Evolutionary conservation across 306 rosid genomes (phyloP).

Genomic region (Cucumis hystrix): DNA sequence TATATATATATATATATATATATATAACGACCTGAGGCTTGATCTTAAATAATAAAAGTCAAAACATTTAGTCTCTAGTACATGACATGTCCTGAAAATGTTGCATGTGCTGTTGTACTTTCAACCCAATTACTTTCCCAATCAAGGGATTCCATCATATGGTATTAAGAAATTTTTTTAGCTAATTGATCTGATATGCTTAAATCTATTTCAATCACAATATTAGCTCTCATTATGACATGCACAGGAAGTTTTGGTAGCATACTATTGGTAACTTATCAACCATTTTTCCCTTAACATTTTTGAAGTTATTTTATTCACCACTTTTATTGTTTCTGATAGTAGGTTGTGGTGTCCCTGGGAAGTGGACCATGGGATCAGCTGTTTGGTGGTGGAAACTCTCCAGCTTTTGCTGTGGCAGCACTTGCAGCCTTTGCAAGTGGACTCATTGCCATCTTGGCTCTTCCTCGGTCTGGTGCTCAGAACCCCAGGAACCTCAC

Average conservation of each 20-base stretch:
- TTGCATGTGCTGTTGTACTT: neutral
- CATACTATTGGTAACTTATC: neutral
- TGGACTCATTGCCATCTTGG: slow-evolving; percentile 71
- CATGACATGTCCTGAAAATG: neutral
- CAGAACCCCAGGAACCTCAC: slow-evolving; percentile 44
- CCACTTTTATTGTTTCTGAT: slow-evolving; percentile 21
- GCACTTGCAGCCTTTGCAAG: slow-evolving; percentile 74
- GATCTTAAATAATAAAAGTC: neutral
- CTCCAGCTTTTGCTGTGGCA: slow-evolving; percentile 89
- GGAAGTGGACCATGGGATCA: slow-evolving; percentile 99
- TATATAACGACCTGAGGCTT: neutral
- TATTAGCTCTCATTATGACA: neutral
- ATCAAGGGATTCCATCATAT: neutral
- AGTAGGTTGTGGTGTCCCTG: slow-evolving; percentile 76
- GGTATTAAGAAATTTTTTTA: neutral
- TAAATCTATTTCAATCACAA: neutral
- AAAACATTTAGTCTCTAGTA: neutral
- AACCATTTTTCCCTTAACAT: neutral
- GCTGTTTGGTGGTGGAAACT: slow-evolving; percentile 93
- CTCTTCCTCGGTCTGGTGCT: slow-evolving; percentile 60
- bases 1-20: neutral
- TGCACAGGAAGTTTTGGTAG: neutral
- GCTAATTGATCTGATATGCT: neutral
- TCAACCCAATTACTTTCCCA: neutral
- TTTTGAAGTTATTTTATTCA: neutral